Percentiles rank a stretch among this genome's conserved stretches.
phyloP scores from a whole-genome alignment of 2,329 filamentous ascomycete species.

The Fusarium fujikuroi region DNA sequence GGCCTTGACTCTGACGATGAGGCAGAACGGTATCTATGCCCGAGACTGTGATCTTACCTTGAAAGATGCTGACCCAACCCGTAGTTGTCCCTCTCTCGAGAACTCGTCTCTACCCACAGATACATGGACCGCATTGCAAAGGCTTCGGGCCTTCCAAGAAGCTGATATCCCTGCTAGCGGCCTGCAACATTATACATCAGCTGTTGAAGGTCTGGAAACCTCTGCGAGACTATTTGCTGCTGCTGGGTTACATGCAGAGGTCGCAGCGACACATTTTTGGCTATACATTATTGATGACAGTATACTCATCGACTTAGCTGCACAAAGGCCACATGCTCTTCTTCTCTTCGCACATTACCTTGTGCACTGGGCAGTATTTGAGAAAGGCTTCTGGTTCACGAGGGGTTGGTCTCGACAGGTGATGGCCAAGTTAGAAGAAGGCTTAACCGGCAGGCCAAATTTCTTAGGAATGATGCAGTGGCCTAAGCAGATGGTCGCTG shows the following conservation, averaged over 20 bases:
- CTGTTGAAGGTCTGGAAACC: slow-evolving; percentile 32
- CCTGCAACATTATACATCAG: slow-evolving; percentile 31
- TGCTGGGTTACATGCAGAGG: slow-evolving; percentile 41
- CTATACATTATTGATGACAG: slow-evolving; percentile 42
- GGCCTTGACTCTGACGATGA: slow-evolving; percentile 15
- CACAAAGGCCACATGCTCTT: slow-evolving; percentile 39
- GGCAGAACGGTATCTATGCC: slow-evolving; percentile 5
- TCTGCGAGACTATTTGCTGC: slow-evolving; percentile 33
- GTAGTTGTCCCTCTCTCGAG: slow-evolving; percentile 33
- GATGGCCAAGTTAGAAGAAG: slow-evolving; percentile 35
- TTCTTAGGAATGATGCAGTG: slow-evolving; percentile 39
- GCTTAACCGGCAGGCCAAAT: slow-evolving; percentile 24
- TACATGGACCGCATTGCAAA: slow-evolving; percentile 35
- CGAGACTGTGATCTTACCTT: too few species aligned
- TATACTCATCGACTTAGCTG: slow-evolving; percentile 43
- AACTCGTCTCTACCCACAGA: slow-evolving; percentile 35
- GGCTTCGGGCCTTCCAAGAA: slow-evolving; percentile 38
- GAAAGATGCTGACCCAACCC: neutral
- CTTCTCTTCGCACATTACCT: slow-evolving; percentile 44
- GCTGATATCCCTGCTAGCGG: slow-evolving; percentile 34
- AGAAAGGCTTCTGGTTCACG: slow-evolving; percentile 43
- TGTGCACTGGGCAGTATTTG: slow-evolving; percentile 40
- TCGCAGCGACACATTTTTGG: slow-evolving; percentile 39
- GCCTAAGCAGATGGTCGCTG: slow-evolving; percentile 36
- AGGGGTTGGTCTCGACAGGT: slow-evolving; percentile 42